These are phyloP conservation scores for Neonectria faginata DNA, from an alignment of 2,329 filamentous ascomycete genomes.

Conservation along the genomic window DNA sequence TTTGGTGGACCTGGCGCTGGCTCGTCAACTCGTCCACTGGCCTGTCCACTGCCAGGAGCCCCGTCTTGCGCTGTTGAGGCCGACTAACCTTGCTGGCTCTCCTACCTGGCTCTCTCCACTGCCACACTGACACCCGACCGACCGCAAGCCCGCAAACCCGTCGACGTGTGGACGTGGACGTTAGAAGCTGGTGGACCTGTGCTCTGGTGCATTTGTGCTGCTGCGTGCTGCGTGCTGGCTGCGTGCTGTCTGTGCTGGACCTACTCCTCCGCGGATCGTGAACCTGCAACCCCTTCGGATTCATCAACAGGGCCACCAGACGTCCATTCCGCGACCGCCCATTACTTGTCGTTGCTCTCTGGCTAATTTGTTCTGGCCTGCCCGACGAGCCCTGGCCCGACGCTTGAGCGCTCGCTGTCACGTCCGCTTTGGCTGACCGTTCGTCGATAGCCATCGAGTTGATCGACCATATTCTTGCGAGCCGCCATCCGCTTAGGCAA, in stretches of 20 bases:
- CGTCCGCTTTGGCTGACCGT: slow-evolving; percentile 29
- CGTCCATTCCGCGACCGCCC: slow-evolving; percentile 39
- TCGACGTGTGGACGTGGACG: slow-evolving; percentile 26
- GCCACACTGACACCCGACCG: slow-evolving; percentile 28
- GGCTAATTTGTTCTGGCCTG: slow-evolving; percentile 21
- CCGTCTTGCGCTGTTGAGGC: slow-evolving; percentile 30
- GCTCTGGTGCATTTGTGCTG: slow-evolving; percentile 15
- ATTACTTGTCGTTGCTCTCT: slow-evolving; percentile 35
- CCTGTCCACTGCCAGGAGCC: slow-evolving; percentile 36
- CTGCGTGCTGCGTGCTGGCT: slow-evolving; percentile 18
- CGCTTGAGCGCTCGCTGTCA: slow-evolving; percentile 21
- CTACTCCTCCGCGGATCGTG: slow-evolving; percentile 44
- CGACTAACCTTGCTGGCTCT: slow-evolving; percentile 14
- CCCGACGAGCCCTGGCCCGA: slow-evolving; percentile 34
- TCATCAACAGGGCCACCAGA: slow-evolving; percentile 37
- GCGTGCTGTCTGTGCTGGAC: slow-evolving; percentile 22
- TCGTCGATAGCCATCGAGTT: slow-evolving; percentile 36
- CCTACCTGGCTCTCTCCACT: slow-evolving; percentile 24
- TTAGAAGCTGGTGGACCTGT: slow-evolving; percentile 24
- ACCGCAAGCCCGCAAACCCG: slow-evolving; percentile 1
- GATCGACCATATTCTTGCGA: slow-evolving; percentile 41
- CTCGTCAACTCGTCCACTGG: slow-evolving; percentile 30
- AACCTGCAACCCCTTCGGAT: slow-evolving; percentile 44
- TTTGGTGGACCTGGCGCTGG: slow-evolving; percentile 39
- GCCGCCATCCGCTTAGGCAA: slow-evolving; percentile 39